Conservation (phyloP, 2,329 filamentous ascomycete species). For the Byssochlamys sp. region DNA sequence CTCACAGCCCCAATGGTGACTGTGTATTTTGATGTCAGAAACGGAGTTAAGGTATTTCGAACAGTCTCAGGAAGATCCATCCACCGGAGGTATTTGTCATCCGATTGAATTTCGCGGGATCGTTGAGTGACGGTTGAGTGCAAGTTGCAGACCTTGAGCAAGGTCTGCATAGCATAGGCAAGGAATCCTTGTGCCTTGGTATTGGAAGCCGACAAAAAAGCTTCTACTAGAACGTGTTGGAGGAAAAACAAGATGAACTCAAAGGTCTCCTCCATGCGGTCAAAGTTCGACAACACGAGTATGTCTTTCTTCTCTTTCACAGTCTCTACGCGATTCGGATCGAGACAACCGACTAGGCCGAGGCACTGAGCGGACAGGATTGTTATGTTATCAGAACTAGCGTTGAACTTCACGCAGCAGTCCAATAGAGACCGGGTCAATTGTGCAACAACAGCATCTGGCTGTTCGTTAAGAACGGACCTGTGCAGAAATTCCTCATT, state of each 20-base stretch:
- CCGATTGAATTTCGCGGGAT: constrained; percentile 46
- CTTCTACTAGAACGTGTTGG: constrained; percentile 77
- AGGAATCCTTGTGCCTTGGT: constrained; percentile 81
- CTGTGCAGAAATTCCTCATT: constrained; percentile 73
- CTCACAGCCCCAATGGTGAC: constrained; percentile 53
- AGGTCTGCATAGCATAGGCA: constrained; percentile 87
- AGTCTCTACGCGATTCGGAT: constrained; percentile 78
- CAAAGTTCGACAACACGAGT: constrained; percentile 79
- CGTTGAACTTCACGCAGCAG: constrained; percentile 70
- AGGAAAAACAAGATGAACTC: constrained; percentile 80
- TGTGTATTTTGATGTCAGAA: constrained; percentile 72
- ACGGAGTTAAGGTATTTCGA: constrained; percentile 75
- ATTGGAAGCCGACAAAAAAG: constrained; percentile 83
- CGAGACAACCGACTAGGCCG: constrained; percentile 80
- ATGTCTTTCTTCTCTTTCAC: constrained; percentile 71
- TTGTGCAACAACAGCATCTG: constrained; percentile 61
- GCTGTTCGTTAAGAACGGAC: constrained; percentile 72
- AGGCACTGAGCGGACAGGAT: constrained; percentile 70
- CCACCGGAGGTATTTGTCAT: constrained; percentile 64
- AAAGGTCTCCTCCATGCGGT: constrained; percentile 63
- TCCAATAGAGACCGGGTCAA: constrained; percentile 74
- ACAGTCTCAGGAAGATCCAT: constrained; percentile 64
- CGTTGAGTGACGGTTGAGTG: constrained; percentile 46
- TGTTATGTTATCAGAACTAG: constrained; percentile 56
- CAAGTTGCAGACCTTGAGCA: constrained; percentile 70